Evolutionary conservation across 768 basidiomycete species (phyloP).

Genomic region (Pleurotus pulmonarius): DNA sequence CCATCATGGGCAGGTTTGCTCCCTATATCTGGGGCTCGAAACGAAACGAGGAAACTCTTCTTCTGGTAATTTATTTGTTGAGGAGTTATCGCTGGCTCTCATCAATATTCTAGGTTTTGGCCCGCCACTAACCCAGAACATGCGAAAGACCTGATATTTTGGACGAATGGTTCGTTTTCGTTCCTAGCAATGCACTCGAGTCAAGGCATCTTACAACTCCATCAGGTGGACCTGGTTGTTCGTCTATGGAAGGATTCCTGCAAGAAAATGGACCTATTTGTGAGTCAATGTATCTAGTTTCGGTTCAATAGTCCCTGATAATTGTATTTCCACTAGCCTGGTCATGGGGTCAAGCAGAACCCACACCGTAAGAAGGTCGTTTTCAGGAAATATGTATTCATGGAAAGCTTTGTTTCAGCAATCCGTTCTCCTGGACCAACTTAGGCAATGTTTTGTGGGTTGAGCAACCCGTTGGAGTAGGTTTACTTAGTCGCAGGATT

Average conservation of each 20-base stretch:
- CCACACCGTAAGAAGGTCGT: conserved; percentile 21
- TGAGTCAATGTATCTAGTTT: conserved; percentile 21
- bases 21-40: conserved; percentile 52
- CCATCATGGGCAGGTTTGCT: conserved; percentile 67
- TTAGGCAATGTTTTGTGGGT: conserved; percentile 64
- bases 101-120: conserved; percentile 56
- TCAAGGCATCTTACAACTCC: conserved; percentile 24
- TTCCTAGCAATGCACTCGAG: neutral
- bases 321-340: conserved; percentile 23
- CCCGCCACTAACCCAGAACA: conserved; percentile 59
- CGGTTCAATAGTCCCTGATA: neutral
- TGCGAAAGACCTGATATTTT: conserved; percentile 60
- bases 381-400: neutral
- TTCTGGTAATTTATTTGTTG: conserved; percentile 28
- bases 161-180: conserved; percentile 41
- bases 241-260: conserved; percentile 60
- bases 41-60: conserved; percentile 61
- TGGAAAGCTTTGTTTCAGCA: conserved; percentile 17
- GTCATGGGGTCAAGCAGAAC: conserved; percentile 46
- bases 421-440: conserved; percentile 69
- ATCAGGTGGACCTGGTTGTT: conserved; percentile 67
- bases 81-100: no score
- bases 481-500: neutral
- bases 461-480: conserved; percentile 69
- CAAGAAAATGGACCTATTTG: conserved; percentile 65